phyloP scores from a whole-genome alignment of 331 rosid species.

The Arachis monticola region DNA sequence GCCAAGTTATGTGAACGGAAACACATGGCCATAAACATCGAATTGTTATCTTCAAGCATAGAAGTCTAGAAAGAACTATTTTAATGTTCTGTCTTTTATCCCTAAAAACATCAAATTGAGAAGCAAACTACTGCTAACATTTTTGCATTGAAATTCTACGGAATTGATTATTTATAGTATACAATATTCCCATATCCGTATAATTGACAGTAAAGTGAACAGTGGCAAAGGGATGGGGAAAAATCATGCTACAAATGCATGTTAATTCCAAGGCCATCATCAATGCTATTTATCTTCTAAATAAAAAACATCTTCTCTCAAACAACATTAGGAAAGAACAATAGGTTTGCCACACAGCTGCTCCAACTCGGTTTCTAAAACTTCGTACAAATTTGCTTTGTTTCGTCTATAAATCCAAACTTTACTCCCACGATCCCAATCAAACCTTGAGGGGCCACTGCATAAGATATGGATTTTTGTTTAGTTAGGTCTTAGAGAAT shows the following conservation, averaged over 20 bases:
- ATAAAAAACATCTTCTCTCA: neutral
- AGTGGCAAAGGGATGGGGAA: neutral
- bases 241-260: neutral
- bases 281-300: slow-evolving; percentile 8
- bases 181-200: slow-evolving; percentile 17
- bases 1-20: no score
- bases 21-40: no score
- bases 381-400: slow-evolving; percentile 54
- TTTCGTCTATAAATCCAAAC: slow-evolving; percentile 88
- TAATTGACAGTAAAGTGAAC: neutral
- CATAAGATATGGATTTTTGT: slow-evolving; percentile 34
- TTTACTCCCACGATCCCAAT: slow-evolving; percentile 73
- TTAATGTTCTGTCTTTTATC: no score
- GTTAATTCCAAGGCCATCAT: slow-evolving; percentile 7
- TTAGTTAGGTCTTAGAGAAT: slow-evolving; percentile 8
- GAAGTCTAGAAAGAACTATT: no score
- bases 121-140: neutral
- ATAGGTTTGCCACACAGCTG: slow-evolving; percentile 72
- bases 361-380: slow-evolving; percentile 71
- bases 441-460: slow-evolving; percentile 93
- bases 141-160: neutral
- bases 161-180: slow-evolving; percentile 37
- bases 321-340: slow-evolving; percentile 54
- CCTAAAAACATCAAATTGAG: no score
- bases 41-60: no score